These are phyloP conservation scores for Mortierella sp. DNA, from an alignment of 371 early-diverging fungal genomes.

Conservation along the genomic window DNA sequence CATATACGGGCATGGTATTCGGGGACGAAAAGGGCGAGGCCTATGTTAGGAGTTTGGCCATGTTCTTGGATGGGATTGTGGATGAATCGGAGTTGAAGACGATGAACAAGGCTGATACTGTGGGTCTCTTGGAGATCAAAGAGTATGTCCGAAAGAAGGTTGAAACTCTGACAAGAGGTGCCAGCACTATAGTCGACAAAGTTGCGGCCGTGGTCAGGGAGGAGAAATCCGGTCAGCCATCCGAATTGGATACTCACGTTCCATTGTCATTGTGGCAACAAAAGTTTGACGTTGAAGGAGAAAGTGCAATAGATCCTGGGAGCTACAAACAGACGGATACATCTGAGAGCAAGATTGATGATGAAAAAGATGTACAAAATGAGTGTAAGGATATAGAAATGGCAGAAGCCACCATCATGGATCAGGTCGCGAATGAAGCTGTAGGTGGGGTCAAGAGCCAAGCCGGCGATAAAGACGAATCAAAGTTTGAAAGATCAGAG, in stretches of 20 bases:
- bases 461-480: too few species aligned
- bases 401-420: slow-evolving; percentile 12
- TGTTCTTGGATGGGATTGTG: slow-evolving; percentile 67
- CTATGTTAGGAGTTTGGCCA: slow-evolving; percentile 71
- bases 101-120: slow-evolving; percentile 20
- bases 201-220: slow-evolving; percentile 44
- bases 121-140: slow-evolving; percentile 31
- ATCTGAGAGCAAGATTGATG: neutral
- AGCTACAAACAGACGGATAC: neutral
- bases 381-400: slow-evolving; percentile 24
- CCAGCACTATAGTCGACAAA: slow-evolving; percentile 53
- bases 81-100: slow-evolving; percentile 13
- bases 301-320: neutral
- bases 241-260: slow-evolving; percentile 34
- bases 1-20: slow-evolving; percentile 68
- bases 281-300: slow-evolving; percentile 16
- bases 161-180: slow-evolving; percentile 42
- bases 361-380: slow-evolving; percentile 1
- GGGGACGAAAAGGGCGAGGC: slow-evolving; percentile 76
- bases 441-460: neutral
- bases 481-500: too few species aligned
- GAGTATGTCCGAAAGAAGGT: slow-evolving; percentile 39
- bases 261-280: slow-evolving; percentile 37
- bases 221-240: slow-evolving; percentile 22
- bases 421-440: neutral